Evolutionary conservation across 352 stramenopile genomes (phyloP).

Genomic region (Globisporangium paroecandrum): DNA sequence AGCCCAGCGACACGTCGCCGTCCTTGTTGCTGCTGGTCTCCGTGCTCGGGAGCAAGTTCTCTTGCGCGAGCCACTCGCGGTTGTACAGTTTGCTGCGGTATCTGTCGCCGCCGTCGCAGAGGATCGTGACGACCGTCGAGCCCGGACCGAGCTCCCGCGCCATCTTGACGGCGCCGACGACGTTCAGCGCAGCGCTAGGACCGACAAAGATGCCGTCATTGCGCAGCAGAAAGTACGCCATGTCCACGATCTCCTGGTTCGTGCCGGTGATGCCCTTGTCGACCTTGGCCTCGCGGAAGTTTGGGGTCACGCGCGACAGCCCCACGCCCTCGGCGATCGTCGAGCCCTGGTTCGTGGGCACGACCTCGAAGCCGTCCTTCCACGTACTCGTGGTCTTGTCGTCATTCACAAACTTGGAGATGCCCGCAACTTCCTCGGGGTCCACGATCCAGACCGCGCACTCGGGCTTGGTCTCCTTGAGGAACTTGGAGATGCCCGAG

Average conservation of each 20-base stretch:
- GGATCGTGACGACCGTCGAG: conserved; percentile 74
- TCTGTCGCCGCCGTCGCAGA: conserved; percentile 76
- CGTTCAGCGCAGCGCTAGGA: conserved; percentile 73
- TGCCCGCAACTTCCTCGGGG: conserved; percentile 78
- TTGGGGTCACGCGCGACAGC: conserved; percentile 90
- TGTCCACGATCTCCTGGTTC: conserved; percentile 93
- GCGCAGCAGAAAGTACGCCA: conserved; percentile 88
- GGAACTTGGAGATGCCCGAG: conserved; percentile 89
- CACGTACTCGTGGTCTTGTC: conserved; percentile 49
- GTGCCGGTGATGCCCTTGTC: conserved; percentile 91
- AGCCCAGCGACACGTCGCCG: conserved; percentile 26
- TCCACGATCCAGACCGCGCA: conserved; percentile 71
- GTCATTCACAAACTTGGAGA: conserved; percentile 85
- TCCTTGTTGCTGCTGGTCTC: conserved; percentile 6
- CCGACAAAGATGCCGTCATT: conserved; percentile 94
- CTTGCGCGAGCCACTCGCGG: conserved; percentile 55
- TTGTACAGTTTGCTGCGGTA: conserved; percentile 87
- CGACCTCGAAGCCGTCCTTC: conserved; percentile 88
- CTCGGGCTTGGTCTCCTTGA: conserved; percentile 83
- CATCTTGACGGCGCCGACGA: conserved; percentile 79
- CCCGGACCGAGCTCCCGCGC: conserved; percentile 60
- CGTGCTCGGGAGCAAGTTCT: conserved; percentile 39
- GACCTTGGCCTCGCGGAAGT: conserved; percentile 86
- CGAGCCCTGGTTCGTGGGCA: conserved; percentile 70
- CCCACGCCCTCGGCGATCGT: conserved; percentile 95